Percentiles rank a stretch among this genome's conserved stretches.
These are phyloP conservation scores for Hypoxylon rubiginosum DNA, from an alignment of 2,329 filamentous ascomycete species.

Conservation along the genomic window DNA sequence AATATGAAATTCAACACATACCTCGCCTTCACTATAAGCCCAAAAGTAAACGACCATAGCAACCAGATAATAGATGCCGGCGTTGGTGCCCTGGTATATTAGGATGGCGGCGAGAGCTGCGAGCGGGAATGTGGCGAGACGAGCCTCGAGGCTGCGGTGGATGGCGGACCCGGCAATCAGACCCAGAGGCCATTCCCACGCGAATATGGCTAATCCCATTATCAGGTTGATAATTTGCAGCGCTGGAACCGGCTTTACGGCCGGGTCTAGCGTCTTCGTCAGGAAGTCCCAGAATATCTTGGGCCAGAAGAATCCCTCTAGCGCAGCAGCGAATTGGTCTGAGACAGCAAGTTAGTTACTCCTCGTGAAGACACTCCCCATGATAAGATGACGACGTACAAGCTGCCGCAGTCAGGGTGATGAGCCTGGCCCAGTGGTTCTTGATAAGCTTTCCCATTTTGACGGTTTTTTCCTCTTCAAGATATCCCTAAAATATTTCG, in stretches of 20 bases:
- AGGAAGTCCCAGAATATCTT: slow-evolving; percentile 99
- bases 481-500: slow-evolving; percentile 33
- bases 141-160: slow-evolving; percentile 89
- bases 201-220: slow-evolving; percentile 81
- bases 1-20: slow-evolving; percentile 64
- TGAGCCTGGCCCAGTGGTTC: slow-evolving; percentile 98
- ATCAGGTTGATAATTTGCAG: slow-evolving; percentile 92
- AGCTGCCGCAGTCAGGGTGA: slow-evolving; percentile 84
- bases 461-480: slow-evolving; percentile 41
- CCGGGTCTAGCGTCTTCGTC: slow-evolving; percentile 88
- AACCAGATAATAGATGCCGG: slow-evolving; percentile 91
- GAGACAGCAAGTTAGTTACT: slow-evolving; percentile 48
- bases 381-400: slow-evolving; percentile 55
- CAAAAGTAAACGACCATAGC: slow-evolving; percentile 92
- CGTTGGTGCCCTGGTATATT: slow-evolving; percentile 92
- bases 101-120: slow-evolving; percentile 80
- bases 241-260: slow-evolving; percentile 88
- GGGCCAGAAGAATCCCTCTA: slow-evolving; percentile 96
- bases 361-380: not conserved
- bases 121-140: slow-evolving; percentile 86
- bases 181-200: slow-evolving; percentile 91
- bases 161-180: slow-evolving; percentile 81
- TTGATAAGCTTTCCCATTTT: slow-evolving; percentile 98
- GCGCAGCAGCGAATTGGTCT: slow-evolving; percentile 89
- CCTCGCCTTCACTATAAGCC: slow-evolving; percentile 98